Base-by-base conservation (phyloP, 1,284 basidiomycete genomes). In the Lignosus rhinocerotis region DNA sequence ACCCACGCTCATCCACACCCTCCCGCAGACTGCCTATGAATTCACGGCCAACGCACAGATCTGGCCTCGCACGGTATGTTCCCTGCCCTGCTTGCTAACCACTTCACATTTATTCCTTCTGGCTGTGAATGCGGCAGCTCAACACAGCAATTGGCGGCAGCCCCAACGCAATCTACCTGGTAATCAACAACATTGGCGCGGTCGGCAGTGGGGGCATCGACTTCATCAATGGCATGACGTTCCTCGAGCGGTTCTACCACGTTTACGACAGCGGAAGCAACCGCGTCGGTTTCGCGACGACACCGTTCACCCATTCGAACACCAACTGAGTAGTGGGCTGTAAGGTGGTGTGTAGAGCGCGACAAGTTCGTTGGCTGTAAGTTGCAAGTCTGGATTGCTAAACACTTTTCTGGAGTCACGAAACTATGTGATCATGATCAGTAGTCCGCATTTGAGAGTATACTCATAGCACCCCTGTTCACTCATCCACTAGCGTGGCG, bases 171-270 rank as follows among this genome's bases (percentile, higher is more conserved):
- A 49, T 70, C 14, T 73, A 71, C 60, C 70, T 72, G 41, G 66
- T 73, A 44, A 60, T 70, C 21, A 56, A 45, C 51, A 59, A 66
- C 60, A 14, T 69, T 31, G 67, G 67, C 14, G 58, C 63, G 7
- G 25, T 17, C 30, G 51, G 51, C 21, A 69, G 70, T 25, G 34
- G 53, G 10, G 70, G 71, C 10, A 53, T 72, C 30, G 70, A 70
- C 61, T 72, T 72, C 66, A 68, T 72, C 61, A 72, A 73, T 58
- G 70, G 74, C 38, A 58, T 65, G 61, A 55, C 64, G 36, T 73
- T 69, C 48, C 66, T 79, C 12, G 82, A 88, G 70, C 81, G 86
- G 19, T 88, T 83, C 78, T 88, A 87, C 72, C 76, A 78, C 16
- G 84, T 87, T 19, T 87, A 72, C 66, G 87, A 89, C 64, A 82